phyloP scores from a whole-genome alignment of 1,284 basidiomycete species.

The Apiotrichum brassicae region DNA sequence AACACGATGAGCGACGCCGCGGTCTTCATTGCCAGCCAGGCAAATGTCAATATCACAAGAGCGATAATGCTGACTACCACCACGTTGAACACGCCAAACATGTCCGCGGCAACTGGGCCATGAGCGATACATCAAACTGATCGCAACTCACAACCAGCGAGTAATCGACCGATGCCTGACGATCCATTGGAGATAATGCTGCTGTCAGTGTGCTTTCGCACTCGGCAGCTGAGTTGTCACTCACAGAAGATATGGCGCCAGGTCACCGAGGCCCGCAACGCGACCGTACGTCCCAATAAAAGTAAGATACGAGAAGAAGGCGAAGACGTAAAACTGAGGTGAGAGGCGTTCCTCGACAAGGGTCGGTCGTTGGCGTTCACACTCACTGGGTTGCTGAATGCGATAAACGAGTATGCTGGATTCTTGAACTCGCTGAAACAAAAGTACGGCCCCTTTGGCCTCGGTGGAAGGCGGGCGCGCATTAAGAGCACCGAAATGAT shows the following conservation, averaged over 20 bases:
- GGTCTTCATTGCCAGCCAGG: conserved; percentile 22
- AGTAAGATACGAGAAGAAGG: conserved; percentile 25
- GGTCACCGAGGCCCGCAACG: conserved; percentile 16
- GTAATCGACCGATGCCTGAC: background rate
- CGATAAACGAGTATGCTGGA: conserved; percentile 19
- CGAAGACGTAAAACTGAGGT: conserved; percentile 18
- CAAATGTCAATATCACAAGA: conserved; percentile 20
- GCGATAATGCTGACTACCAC: conserved; percentile 16
- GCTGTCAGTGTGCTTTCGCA: background rate
- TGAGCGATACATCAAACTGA: background rate
- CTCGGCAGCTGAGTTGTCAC: background rate
- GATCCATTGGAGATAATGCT: conserved; percentile 1
- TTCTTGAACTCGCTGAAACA: conserved; percentile 23
- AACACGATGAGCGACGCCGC: conserved; percentile 14
- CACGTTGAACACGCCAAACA: conserved; percentile 24
- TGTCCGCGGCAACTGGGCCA: conserved; percentile 22
- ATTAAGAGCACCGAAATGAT: conserved; percentile 21
- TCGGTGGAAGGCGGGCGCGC: conserved; percentile 23
- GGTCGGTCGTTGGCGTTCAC: too few species aligned
- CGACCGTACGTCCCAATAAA: conserved; percentile 31
- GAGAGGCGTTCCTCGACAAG: background rate
- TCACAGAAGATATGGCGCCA: conserved; percentile 29
- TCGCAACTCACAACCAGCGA: background rate
- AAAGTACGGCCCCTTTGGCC: conserved; percentile 19
- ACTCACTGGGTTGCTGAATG: background rate